Evolutionary conservation across 768 basidiomycete species (phyloP), one percentile per base, ranked within the genome.

Genomic region (Trametes maxima): DNA sequence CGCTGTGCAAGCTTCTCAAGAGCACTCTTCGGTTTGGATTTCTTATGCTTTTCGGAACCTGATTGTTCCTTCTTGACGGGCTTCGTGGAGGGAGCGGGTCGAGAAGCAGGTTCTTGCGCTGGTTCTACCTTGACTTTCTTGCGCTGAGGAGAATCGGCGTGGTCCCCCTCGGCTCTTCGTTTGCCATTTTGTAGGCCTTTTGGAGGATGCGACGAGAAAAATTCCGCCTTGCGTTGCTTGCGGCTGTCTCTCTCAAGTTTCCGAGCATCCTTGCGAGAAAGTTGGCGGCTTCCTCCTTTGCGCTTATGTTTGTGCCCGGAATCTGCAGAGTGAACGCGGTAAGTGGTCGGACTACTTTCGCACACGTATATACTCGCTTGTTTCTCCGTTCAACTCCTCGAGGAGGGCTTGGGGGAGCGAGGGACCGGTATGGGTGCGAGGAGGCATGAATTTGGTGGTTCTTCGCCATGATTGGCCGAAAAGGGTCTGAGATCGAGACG

Each of bases 161-260:
- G 79, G n/a, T 82, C 80, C 7, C 69, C 69, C 36, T 81, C 79
- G 3, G 78, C 77, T 19, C 69, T 74, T 40, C 70, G 72, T 53
- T 85, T 81, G 56, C 78, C 69, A 33, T 28, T 46, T n/a, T 42
- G 22, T 10, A 53, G 39, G 36, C 17, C 21, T 19, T 46, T 50
- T 2, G 50, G 40, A 43, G 63, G 59, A 35, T 63, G 62, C 16
- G 39, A 52, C 5, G 81, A 77, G 71, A 88, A 88, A 68, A 81
- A 83, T 40, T 80, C 76, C 0, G 87, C 86, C 67, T 84, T 90
- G 46, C 83, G 81, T 67, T 83, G 79, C 70, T 90, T 93, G 52
- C 78, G 78, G 46, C 77, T 78, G 0, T 76, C 60, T n/a, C 89
- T 80, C 28, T 81, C 82, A 66, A 85, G 80, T 69, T 87, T 92